Base-by-base conservation (phyloP, 768 basidiomycete genomes). In the Dacryopinax spathularia region DNA sequence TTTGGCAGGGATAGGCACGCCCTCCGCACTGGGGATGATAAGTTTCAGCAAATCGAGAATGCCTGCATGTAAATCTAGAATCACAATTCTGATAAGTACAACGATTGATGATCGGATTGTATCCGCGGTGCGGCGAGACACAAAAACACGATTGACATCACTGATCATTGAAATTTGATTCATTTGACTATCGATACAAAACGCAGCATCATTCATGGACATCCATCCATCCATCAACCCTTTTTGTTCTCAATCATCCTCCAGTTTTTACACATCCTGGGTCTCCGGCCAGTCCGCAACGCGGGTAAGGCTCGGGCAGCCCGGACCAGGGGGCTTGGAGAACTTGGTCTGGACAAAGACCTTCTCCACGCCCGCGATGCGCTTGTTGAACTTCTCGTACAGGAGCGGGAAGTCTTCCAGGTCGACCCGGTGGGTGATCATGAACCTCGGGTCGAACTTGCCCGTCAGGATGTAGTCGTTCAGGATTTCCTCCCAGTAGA, bases 281-380 rank as follows among this genome's bases (percentile, higher is more conserved):
- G 66, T 67, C 36, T 68, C 66, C 15, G 73, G 69, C 77, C 79
- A 80, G 34, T 87, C 84, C 18, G 76, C 76, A 2, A 86, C 84
- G 44, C 80, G 75, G 56, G 74, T 81, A n/a, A 79, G 67, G 43
- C 70, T 71, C 0, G 85, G 85, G 72, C 79, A 81, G 0, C 82
- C 82, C 4, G 75, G 67, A 10, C 76, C 75, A 0, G 83, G 80
- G 1, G 78, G 75, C 35, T 67, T 67, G 34, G 72, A 73, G 66
- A 80, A 82, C 69, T 81, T 76, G 16, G 88, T 89, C 75, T 87
- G 77, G 4, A 91, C 84, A 68, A 89, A 89, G 1, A 87, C 86
- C 72, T 88, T 88, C 71, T 82, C 77, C 6, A 88, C 80, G 2
- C 86, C 85, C 7, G 66, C 75, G 43, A 72, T 65, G 20, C 83